Evolutionary conservation across 108 stramenopile genomes (phyloP).

Genomic region (Discostella stelligeroides): DNA sequence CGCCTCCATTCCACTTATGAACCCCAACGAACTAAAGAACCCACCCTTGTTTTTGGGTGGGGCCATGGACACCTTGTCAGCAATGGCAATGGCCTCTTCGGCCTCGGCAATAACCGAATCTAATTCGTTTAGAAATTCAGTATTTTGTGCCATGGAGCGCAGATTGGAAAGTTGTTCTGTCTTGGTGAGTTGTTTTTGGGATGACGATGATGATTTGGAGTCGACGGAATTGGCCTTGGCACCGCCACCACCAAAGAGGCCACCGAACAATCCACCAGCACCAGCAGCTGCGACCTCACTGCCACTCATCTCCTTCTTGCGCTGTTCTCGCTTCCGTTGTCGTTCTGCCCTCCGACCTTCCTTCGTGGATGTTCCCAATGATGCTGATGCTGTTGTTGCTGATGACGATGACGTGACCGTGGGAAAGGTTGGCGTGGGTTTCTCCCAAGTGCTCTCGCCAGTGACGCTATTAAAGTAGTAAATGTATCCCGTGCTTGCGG

Average conservation of each 20-base stretch:
- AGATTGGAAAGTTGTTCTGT: constrained; percentile 18
- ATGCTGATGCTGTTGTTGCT: not conserved
- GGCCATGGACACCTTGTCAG: constrained; percentile 40
- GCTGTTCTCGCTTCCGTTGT: constrained; percentile 4
- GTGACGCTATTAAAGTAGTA: constrained; percentile 80
- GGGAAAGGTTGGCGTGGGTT: constrained; percentile 77
- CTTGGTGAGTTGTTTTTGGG: not conserved
- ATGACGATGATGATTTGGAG: not conserved
- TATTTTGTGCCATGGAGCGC: constrained; percentile 21
- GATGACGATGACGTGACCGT: constrained; percentile 24
- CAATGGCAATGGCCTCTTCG: constrained; percentile 49
- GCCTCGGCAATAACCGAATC: constrained; percentile 48
- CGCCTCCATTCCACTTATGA: constrained; percentile 8
- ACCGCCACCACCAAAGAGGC: constrained; percentile 7
- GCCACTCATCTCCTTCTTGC: constrained; percentile 11
- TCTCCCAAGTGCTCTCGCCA: constrained; percentile 79
- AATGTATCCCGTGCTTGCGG: constrained; percentile 68
- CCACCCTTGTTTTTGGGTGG: constrained; percentile 23
- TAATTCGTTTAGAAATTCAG: constrained; percentile 34
- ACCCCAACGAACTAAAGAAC: constrained; percentile 21
- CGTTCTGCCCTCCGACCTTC: constrained; percentile 8
- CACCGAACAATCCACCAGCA: constrained; percentile 26
- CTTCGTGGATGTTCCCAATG: not conserved
- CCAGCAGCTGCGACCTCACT: not conserved
- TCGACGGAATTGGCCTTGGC: constrained; percentile 1